These are phyloP conservation scores for Emericellopsis cladophorae DNA, from an alignment of 2,329 filamentous ascomycete species.

Conservation along the genomic window DNA sequence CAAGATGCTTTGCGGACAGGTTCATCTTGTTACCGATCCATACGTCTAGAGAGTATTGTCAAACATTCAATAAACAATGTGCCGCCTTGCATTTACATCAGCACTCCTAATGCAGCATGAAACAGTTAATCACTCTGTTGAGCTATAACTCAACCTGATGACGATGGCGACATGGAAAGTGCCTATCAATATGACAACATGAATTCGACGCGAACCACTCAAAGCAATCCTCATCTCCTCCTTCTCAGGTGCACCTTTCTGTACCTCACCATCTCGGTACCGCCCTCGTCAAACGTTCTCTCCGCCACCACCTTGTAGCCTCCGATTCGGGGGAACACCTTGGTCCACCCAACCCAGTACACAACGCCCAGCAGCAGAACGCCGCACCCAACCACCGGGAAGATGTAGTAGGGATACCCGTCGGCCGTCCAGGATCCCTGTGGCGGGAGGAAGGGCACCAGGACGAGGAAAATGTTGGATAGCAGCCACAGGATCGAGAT, in stretches of 20 bases:
- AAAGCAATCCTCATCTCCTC: neutral
- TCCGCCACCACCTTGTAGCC: slow-evolving; percentile 36
- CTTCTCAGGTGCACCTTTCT: slow-evolving; percentile 13
- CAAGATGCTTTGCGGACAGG: no score
- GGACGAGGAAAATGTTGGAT: slow-evolving; percentile 35
- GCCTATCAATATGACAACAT: no score
- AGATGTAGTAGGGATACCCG: slow-evolving; percentile 43
- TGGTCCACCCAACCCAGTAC: slow-evolving; percentile 42
- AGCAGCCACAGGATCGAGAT: slow-evolving; percentile 34
- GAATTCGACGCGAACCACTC: neutral
- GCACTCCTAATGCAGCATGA: no score
- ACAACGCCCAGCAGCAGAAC: slow-evolving; percentile 34
- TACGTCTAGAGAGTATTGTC: no score
- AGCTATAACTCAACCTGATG: no score
- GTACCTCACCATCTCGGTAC: slow-evolving; percentile 27
- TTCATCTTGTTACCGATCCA: no score
- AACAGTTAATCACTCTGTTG: no score
- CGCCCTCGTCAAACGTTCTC: slow-evolving; percentile 24
- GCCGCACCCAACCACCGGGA: slow-evolving; percentile 39
- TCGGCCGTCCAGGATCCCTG: slow-evolving; percentile 30
- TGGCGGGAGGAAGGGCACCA: slow-evolving; percentile 44
- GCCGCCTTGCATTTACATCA: no score
- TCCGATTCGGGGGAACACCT: slow-evolving; percentile 32
- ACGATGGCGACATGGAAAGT: no score
- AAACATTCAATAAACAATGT: no score